phyloP scores from a whole-genome alignment of 2,329 filamentous ascomycete genomes.

The Alternaria consortialis region DNA sequence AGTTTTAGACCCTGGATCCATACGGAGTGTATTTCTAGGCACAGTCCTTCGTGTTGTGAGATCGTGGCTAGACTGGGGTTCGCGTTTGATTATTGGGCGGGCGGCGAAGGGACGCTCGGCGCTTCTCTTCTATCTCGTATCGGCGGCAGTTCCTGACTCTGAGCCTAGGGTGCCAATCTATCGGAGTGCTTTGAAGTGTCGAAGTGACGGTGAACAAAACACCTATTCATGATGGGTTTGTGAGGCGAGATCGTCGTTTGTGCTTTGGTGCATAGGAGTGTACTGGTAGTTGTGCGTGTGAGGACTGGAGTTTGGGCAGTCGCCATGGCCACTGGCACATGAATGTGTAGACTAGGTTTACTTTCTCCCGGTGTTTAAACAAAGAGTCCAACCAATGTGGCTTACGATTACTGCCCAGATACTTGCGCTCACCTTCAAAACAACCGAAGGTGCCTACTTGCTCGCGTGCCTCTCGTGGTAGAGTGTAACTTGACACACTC shows the following conservation, averaged over 20 bases:
- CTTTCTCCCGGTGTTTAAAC: not conserved
- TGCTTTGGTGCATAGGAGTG: not conserved
- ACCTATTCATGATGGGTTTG: not conserved
- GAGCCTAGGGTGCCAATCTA: not conserved
- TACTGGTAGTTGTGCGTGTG: not conserved
- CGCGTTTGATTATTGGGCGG: constrained; percentile 1
- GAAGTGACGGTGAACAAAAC: constrained; percentile 3
- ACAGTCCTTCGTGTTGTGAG: not conserved
- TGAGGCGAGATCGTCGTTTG: not conserved
- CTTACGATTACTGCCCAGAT: not conserved
- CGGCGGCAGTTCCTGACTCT: not conserved
- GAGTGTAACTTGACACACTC: not conserved
- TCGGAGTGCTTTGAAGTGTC: not conserved
- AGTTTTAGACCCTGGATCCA: not conserved
- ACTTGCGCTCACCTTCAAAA: not conserved
- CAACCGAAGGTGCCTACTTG: not conserved
- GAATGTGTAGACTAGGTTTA: not conserved
- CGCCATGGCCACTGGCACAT: not conserved
- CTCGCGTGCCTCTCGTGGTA: not conserved
- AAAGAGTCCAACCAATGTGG: not conserved
- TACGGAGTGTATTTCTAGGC: not conserved
- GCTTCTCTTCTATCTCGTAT: not conserved
- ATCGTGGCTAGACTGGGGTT: not conserved
- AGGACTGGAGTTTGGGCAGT: not conserved
- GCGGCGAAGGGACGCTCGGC: not conserved